phyloP scores from a whole-genome alignment of 495 filamentous ascomycete genomes.

The Antarctomyces pellizariae region DNA sequence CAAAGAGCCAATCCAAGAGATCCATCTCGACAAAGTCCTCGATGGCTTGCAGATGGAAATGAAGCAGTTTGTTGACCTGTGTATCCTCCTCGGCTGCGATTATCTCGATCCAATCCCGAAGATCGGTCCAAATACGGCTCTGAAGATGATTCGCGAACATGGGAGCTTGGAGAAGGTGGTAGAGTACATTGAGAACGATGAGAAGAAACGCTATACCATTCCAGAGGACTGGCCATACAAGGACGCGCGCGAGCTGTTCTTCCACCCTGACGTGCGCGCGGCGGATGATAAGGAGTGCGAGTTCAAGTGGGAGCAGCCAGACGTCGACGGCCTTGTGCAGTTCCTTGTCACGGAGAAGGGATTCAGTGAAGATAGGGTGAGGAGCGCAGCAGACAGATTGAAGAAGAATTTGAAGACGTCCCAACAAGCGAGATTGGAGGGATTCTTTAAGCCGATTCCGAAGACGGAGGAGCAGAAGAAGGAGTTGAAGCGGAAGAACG shows the following conservation, averaged over 20 bases:
- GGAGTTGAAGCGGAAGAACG: conserved; percentile 72
- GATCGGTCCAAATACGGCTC: conserved; percentile 69
- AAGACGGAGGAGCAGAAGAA: conserved; percentile 69
- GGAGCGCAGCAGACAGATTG: conserved; percentile 47
- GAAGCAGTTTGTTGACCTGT: conserved; percentile 88
- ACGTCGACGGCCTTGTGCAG: conserved; percentile 67
- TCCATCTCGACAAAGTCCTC: conserved; percentile 62
- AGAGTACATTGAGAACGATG: conserved; percentile 47
- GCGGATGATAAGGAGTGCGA: conserved; percentile 73
- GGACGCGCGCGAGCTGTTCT: conserved; percentile 79
- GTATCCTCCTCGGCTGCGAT: conserved; percentile 93
- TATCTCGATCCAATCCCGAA: conserved; percentile 93
- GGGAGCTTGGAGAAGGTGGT: conserved; percentile 70
- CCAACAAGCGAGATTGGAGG: conserved; percentile 81
- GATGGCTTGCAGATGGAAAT: conserved; percentile 72
- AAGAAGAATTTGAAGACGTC: conserved; percentile 71
- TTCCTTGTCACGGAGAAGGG: conserved; percentile 87
- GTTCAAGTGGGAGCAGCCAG: conserved; percentile 91
- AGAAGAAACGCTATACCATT: conserved; percentile 53
- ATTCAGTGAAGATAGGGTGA: conserved; percentile 85
- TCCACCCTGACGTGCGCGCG: conserved; percentile 68
- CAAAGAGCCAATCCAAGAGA: conserved; percentile 94
- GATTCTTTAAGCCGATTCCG: conserved; percentile 91
- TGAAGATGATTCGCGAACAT: conserved; percentile 82
- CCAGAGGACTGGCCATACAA: conserved; percentile 86